A percentile compares a stretch with the other conserved stretches of the same genome.
These are phyloP conservation scores for Neurospora cerealis DNA, from an alignment of 495 filamentous ascomycete species.

Conservation along the genomic window DNA sequence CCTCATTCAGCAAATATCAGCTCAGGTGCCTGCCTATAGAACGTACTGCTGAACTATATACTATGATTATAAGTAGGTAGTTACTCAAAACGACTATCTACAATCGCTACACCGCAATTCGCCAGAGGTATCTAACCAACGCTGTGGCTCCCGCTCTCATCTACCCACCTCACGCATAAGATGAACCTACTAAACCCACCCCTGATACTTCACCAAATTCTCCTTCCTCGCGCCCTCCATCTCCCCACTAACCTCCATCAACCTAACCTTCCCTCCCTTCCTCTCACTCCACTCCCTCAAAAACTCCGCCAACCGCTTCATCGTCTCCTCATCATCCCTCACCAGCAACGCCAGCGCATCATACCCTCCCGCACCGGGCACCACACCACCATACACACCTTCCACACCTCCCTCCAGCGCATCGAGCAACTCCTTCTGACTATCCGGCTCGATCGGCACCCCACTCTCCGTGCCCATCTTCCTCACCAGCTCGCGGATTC, in stretches of 20 bases:
- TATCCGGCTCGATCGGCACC: slow-evolving; percentile 85
- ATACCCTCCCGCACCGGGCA: slow-evolving; percentile 89
- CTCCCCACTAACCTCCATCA: slow-evolving; percentile 76
- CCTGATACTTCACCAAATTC: slow-evolving; percentile 46
- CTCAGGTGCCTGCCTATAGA: too few relatives aligned
- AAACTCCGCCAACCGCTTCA: slow-evolving; percentile 50
- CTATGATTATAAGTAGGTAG: neutral
- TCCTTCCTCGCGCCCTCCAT: slow-evolving; percentile 74
- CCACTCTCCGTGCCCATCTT: slow-evolving; percentile 62
- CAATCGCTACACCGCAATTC: neutral
- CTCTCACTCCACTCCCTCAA: slow-evolving; percentile 56
- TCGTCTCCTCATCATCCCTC: slow-evolving; percentile 59
- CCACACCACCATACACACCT: slow-evolving; percentile 84
- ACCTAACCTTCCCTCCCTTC: slow-evolving; percentile 60
- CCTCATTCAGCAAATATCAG: too few relatives aligned
- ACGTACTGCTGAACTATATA: neutral
- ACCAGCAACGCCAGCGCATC: slow-evolving; percentile 82
- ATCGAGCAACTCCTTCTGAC: slow-evolving; percentile 78
- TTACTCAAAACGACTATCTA: neutral
- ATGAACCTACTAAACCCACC: slow-evolving; percentile 41
- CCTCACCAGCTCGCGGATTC: slow-evolving; percentile 48
- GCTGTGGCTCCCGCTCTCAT: neutral
- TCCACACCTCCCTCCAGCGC: slow-evolving; percentile 52
- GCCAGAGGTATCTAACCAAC: neutral
- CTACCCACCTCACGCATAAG: too few relatives aligned